Evolutionary conservation across 164 flowering plant genomes (phyloP), one percentile per base, ranked within the genome.

Genomic region (Magnolia sinica): DNA sequence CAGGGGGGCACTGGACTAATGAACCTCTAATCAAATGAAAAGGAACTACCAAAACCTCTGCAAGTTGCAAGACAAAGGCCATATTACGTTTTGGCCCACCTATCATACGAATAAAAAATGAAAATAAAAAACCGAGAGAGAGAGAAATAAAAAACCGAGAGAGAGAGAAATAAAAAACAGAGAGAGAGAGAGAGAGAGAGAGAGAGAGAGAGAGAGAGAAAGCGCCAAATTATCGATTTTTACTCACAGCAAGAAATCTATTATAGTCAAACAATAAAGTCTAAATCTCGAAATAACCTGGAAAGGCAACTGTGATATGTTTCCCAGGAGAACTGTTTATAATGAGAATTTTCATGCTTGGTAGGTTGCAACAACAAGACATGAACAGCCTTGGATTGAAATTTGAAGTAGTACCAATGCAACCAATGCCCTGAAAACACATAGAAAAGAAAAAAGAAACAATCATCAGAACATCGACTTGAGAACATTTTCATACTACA

Each of bases 281-380:
- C 8, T 24, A 65, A 11, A 2, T 13, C 24, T 31, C 8, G 16
- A 70, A 70, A 52, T 50, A 70, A 70, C 73, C 73, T 70, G 18
- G 73, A 18, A 50, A 70, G 58, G 22, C 23, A n/a, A 50, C 55
- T 70, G 55, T 11, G 22, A 70, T 70, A 50, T n/a, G 23, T 22
- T 45, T 70, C 8, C 20, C n/a, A n/a, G 73, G 29, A 70, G 50
- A 70, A 70, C 49, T 70, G 18, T 49, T 70, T 19, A 70, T 70
- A 4, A 58, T 50, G 24, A n/a, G 14, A 45, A 70, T 10, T 50
- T 70, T 58, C 73, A 70, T 70, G 73, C 11, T 11, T 45, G 22
- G 58, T 11, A 24, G 23, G 45, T 37, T 37, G 45, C 45, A 10
- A 55, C 61, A 10, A 55, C 61, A 55, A 55, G 61, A 16, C 61